phyloP scores from a whole-genome alignment of 306 rosid genomes.

The Castanea mollissima region DNA sequence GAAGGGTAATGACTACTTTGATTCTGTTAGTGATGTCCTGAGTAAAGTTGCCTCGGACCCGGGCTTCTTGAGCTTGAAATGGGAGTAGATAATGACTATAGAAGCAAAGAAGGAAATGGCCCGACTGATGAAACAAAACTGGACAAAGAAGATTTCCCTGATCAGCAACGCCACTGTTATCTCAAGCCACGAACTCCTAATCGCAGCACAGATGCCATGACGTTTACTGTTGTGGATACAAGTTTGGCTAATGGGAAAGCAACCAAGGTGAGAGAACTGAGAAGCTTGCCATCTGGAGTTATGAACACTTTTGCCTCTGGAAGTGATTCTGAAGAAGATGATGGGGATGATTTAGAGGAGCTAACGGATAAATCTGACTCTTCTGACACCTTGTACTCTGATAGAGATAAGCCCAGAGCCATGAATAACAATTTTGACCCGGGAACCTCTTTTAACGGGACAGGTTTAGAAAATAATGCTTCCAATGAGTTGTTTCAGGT shows the following conservation, averaged over 20 bases:
- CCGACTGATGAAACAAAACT: constrained; percentile 45
- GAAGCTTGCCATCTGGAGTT: constrained; percentile 61
- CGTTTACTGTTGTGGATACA: constrained; percentile 89
- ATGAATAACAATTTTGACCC: constrained; percentile 17
- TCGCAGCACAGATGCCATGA: constrained; percentile 39
- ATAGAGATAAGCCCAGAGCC: constrained; percentile 34
- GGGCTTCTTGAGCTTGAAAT: constrained; percentile 70
- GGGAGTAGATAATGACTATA: constrained; percentile 30
- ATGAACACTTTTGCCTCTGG: constrained; percentile 29
- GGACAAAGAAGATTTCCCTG: constrained; percentile 51
- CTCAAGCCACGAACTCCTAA: constrained; percentile 75
- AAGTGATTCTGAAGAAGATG: constrained; percentile 45
- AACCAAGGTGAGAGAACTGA: constrained; percentile 55
- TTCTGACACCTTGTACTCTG: constrained; percentile 30
- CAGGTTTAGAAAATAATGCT: constrained; percentile 32
- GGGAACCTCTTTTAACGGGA: constrained; percentile 25
- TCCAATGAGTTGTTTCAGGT: constrained; percentile 36
- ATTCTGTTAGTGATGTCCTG: constrained; percentile 75
- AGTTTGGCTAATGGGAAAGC: constrained; percentile 51
- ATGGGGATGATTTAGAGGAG: constrained; percentile 40
- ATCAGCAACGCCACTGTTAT: constrained; percentile 70
- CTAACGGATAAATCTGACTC: constrained; percentile 43
- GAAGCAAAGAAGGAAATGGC: constrained; percentile 46
- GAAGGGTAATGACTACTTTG: constrained; percentile 77
- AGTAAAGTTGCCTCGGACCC: constrained; percentile 83